phyloP scores from a whole-genome alignment of 345 rosid genomes.

The Mallotus nudiflorus region DNA sequence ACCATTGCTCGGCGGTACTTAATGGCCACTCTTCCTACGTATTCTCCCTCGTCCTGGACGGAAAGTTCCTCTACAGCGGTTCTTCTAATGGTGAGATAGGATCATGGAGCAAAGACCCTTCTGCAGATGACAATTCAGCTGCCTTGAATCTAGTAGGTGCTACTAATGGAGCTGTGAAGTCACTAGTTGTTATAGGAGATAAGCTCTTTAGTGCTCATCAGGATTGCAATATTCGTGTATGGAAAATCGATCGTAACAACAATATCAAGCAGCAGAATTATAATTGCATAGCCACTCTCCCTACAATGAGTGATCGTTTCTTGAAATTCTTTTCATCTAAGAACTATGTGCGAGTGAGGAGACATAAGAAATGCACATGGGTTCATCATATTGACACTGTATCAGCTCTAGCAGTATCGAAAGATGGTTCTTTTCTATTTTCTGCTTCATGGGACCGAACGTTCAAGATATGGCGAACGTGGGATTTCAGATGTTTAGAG shows the following conservation, averaged over 20 bases:
- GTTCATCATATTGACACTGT: conserved; percentile 76
- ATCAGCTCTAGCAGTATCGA: conserved; percentile 52
- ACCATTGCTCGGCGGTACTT: conserved; percentile 51
- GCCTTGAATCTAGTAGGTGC: conserved; percentile 15
- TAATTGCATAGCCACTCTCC: conserved; percentile 54
- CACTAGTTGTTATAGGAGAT: conserved; percentile 46
- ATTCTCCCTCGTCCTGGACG: conserved; percentile 50
- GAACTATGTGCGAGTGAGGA: conserved; percentile 63
- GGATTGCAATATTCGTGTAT: conserved; percentile 69
- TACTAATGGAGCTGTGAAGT: conserved; percentile 54
- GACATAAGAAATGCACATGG: conserved; percentile 77
- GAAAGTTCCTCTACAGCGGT: conserved; percentile 45
- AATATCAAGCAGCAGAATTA: conserved; percentile 12
- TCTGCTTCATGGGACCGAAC: conserved; percentile 84
- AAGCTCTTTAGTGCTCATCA: conserved; percentile 71
- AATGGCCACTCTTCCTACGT: conserved; percentile 47
- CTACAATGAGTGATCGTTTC: conserved; percentile 58
- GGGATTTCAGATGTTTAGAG: conserved; percentile 61
- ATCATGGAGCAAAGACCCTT: conserved; percentile 43
- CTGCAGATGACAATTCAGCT: background rate
- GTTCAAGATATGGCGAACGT: conserved; percentile 67
- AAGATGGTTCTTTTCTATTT: conserved; percentile 49
- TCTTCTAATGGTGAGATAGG: conserved; percentile 56
- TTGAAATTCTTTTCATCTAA: conserved; percentile 38
- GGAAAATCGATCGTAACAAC: conserved; percentile 41